phyloP scores from a whole-genome alignment of 495 filamentous ascomycete species.

The Cetradonia linearis region DNA sequence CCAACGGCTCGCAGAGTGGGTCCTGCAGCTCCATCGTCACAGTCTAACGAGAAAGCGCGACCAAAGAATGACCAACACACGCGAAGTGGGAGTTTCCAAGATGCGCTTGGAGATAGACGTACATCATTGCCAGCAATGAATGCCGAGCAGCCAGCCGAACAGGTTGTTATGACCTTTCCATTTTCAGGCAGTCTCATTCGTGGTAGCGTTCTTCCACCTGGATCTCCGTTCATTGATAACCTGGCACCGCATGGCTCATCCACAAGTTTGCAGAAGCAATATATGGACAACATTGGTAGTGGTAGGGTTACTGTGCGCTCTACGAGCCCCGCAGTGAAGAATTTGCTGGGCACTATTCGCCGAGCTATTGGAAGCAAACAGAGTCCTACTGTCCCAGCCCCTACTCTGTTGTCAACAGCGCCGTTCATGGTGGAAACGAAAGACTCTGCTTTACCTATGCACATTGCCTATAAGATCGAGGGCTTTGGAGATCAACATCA shows the following conservation, averaged over 20 bases:
- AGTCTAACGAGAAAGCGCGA: conserved; percentile 22
- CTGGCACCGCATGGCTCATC: conserved; percentile 42
- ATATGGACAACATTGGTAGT: conserved; percentile 11
- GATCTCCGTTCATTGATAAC: conserved; percentile 63
- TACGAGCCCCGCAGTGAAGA: conserved; percentile 63
- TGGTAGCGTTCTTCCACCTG: conserved; percentile 67
- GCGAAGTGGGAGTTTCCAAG: conserved; percentile 69
- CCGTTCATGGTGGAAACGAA: conserved; percentile 25
- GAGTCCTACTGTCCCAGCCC: conserved; percentile 35
- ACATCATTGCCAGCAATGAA: conserved; percentile 45
- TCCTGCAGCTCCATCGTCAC: conserved; percentile 24
- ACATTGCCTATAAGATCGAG: conserved; percentile 40
- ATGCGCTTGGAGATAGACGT: conserved; percentile 72
- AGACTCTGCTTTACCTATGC: conserved; percentile 38
- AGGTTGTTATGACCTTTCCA: conserved; percentile 48
- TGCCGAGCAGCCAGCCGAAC: conserved; percentile 34
- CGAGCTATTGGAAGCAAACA: conserved; percentile 71
- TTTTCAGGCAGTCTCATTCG: conserved; percentile 78
- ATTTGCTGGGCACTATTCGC: conserved; percentile 75
- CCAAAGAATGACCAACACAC: conserved; percentile 54
- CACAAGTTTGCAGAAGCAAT: conserved; percentile 22
- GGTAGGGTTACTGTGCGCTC: conserved; percentile 28
- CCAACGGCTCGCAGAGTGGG: conserved; percentile 30
- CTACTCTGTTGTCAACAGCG: conserved; percentile 13
- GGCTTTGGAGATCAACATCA: conserved; percentile 37